Evolutionary conservation across 2,329 filamentous ascomycete species (phyloP).

Genomic region (Penicillium sp.): DNA sequence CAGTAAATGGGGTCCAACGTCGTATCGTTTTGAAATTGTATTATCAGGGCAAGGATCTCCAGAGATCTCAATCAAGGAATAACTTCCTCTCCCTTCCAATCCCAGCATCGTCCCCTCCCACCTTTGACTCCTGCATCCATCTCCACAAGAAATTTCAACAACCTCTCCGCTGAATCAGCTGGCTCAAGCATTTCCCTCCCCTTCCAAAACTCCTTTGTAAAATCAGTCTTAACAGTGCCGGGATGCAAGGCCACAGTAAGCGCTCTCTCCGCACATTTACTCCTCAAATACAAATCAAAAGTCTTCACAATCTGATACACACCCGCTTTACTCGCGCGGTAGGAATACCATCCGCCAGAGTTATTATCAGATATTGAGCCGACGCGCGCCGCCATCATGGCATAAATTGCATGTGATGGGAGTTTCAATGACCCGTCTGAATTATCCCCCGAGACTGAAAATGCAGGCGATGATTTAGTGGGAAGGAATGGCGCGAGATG

Average conservation of each 20-base stretch:
- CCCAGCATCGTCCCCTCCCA: slow-evolving; percentile 64
- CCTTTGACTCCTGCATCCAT: slow-evolving; percentile 39
- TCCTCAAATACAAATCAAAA: slow-evolving; percentile 65
- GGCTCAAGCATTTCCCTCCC: slow-evolving; percentile 66
- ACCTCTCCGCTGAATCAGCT: slow-evolving; percentile 63
- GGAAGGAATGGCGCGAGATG: slow-evolving; percentile 70
- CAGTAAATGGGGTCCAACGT: background rate
- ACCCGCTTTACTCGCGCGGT: slow-evolving; percentile 72
- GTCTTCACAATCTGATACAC: slow-evolving; percentile 70
- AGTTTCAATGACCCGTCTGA: slow-evolving; percentile 37
- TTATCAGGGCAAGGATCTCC: too few relatives aligned
- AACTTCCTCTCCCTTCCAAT: slow-evolving; percentile 66
- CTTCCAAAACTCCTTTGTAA: slow-evolving; percentile 71
- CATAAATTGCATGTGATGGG: slow-evolving; percentile 59
- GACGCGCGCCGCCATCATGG: slow-evolving; percentile 76
- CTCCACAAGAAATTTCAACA: slow-evolving; percentile 58
- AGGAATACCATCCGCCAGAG: slow-evolving; percentile 78
- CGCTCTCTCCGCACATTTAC: slow-evolving; percentile 59
- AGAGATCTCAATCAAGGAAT: slow-evolving; percentile 43
- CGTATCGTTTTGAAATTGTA: background rate
- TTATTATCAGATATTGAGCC: slow-evolving; percentile 70
- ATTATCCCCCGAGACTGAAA: slow-evolving; percentile 16
- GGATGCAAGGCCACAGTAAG: slow-evolving; percentile 72
- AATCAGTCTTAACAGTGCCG: slow-evolving; percentile 72
- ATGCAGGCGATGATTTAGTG: slow-evolving; percentile 49